phyloP scores from a whole-genome alignment of 352 stramenopile species.

The Phytophthora quininea region DNA sequence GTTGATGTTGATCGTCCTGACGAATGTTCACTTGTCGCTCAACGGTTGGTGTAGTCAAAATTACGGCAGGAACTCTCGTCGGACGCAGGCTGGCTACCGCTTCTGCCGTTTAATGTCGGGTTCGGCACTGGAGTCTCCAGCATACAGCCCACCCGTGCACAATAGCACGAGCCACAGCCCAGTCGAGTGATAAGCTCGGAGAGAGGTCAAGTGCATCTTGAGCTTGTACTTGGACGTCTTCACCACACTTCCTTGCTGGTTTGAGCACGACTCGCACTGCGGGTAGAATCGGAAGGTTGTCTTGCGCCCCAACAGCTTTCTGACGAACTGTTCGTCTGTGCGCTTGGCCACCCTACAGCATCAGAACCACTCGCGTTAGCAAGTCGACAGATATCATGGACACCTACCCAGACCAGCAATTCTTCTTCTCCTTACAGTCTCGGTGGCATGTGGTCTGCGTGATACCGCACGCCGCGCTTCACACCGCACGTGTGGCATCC shows the following conservation, averaged over 20 bases:
- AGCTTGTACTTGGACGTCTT: slow-evolving; percentile 71
- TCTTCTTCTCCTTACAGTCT: slow-evolving; percentile 56
- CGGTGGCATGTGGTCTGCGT: slow-evolving; percentile 88
- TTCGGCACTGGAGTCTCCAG: slow-evolving; percentile 73
- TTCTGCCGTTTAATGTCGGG: slow-evolving; percentile 57
- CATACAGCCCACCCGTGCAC: slow-evolving; percentile 73
- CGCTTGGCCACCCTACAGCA: slow-evolving; percentile 61
- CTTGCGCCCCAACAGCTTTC: slow-evolving; percentile 49
- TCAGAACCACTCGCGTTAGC: neutral
- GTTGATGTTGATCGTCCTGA: too few species aligned
- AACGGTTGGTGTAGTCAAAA: too few species aligned
- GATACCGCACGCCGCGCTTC: slow-evolving; percentile 67
- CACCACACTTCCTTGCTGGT: slow-evolving; percentile 67
- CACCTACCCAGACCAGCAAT: slow-evolving; percentile 3
- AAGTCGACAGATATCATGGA: neutral
- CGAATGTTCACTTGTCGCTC: too few species aligned
- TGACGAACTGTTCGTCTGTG: slow-evolving; percentile 49
- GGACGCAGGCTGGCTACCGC: neutral
- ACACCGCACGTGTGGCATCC: slow-evolving; percentile 86
- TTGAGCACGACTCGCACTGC: slow-evolving; percentile 85
- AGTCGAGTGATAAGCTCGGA: slow-evolving; percentile 78
- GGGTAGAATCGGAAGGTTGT: slow-evolving; percentile 84
- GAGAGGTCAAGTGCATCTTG: slow-evolving; percentile 62
- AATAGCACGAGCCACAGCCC: slow-evolving; percentile 85
- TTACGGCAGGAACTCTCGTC: too few species aligned